phyloP scores from a whole-genome alignment of 805 yeast genomes.

The Deakozyma indianensis region DNA sequence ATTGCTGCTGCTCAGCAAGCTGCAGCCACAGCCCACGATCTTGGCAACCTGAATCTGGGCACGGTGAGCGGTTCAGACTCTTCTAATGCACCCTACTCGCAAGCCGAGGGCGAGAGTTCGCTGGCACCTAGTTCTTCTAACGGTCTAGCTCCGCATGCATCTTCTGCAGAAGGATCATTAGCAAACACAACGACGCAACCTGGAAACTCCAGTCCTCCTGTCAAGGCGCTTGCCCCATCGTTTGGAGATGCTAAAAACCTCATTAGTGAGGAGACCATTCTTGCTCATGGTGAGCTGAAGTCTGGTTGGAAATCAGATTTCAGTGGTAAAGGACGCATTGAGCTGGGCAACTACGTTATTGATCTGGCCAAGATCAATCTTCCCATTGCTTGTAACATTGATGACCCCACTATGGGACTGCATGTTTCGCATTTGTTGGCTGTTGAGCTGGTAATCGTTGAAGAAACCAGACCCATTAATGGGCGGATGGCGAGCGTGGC shows the following conservation, averaged over 20 bases:
- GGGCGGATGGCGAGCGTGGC: conserved; percentile 17
- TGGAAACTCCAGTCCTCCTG: background rate
- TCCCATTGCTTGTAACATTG: conserved; percentile 64
- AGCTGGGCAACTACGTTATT: conserved; percentile 28
- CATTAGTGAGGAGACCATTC: conserved; percentile 54
- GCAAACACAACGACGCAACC: conserved; percentile 2
- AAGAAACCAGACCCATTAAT: conserved; percentile 34
- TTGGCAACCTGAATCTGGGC: background rate
- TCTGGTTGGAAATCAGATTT: conserved; percentile 95
- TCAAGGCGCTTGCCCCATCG: conserved; percentile 4
- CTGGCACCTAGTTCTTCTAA: conserved; percentile 3
- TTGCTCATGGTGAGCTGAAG: conserved; percentile 69
- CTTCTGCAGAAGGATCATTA: conserved; percentile 18
- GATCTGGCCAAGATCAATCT: conserved; percentile 19
- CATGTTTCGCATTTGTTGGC: conserved; percentile 62
- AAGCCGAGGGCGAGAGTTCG: conserved; percentile 1
- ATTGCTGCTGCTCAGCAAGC: conserved; percentile 1
- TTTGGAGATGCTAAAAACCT: conserved; percentile 8
- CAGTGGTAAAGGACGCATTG: conserved; percentile 61
- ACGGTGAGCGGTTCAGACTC: background rate
- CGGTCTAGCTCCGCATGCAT: conserved; percentile 21
- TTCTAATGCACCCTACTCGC: conserved; percentile 2
- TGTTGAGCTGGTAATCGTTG: conserved; percentile 88
- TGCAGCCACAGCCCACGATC: background rate
- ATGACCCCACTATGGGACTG: conserved; percentile 69